Base-by-base conservation (phyloP, 2,329 filamentous ascomycete species). In the Verticillium alfalfae region DNA sequence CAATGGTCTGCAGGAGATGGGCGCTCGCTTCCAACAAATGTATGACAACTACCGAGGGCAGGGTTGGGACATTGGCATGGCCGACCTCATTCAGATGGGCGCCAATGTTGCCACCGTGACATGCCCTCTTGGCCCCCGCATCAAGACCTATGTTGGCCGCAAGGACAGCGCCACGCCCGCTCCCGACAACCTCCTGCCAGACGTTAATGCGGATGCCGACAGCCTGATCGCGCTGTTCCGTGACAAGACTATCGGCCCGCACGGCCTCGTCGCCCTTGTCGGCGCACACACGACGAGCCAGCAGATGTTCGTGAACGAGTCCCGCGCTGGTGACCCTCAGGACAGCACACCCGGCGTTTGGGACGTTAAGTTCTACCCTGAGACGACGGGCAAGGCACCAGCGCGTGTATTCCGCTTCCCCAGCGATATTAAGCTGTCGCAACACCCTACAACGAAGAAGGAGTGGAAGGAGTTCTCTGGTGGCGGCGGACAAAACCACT, bases 71-170 rank as follows among this genome's bases (percentile, higher is more conserved):
- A 76, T 86, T 18, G 75, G 78, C 7, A 80, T 80, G 66, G 83
- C 82, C 37, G 84, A 86, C 66, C 74, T 86, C 7, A 77, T 84
- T 49, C 82, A 85, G 68, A 80, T 84, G 68, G 81, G 80, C 2
- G 75, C 74, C 71, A 81, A 71, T 62, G 75, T 83, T 49, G 83
- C 80, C 18, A 79, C 81, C 12, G 76, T 82, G 5, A 75, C 79
- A 34, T 79, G 76, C 62, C 76, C 76, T 7, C 72, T 76, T 12
- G 76, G 76, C 4, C 83, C 84, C 2, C 76, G 78, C 22, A 75
- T 84, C 34, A 73, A 76, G 59, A 79, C 81, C 1, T 82, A 79
- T 61, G 78, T 85, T 34, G 84, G 84, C 49, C 79, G 84, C 45
- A 73, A 70, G 55, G 82, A 85, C 65, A 77, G 73, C 55, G 70